These are phyloP conservation scores for Stachybotrys elegans DNA, from an alignment of 2,329 filamentous ascomycete genomes.

Conservation along the genomic window DNA sequence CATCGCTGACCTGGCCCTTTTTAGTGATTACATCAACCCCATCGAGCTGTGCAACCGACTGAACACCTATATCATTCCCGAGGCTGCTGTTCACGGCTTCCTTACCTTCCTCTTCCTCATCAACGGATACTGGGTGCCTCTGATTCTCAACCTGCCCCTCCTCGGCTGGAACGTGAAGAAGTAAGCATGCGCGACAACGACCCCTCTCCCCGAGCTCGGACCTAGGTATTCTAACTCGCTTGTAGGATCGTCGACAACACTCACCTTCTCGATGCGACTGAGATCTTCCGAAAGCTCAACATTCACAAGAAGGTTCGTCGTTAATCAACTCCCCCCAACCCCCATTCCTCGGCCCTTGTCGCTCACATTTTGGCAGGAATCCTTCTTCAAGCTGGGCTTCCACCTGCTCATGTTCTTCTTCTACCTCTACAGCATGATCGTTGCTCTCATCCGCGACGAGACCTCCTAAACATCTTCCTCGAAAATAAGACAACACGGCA, in stretches of 20 bases:
- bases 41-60: conserved; percentile 99
- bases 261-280: conserved; percentile 92
- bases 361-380: conserved; percentile 61
- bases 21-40: conserved; percentile 98
- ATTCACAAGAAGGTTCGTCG: conserved; percentile 87
- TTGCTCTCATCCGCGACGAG: conserved; percentile 94
- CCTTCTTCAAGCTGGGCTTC: conserved; percentile 98
- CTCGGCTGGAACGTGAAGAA: conserved; percentile 96
- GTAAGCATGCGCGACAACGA: conserved; percentile 49
- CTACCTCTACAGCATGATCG: conserved; percentile 99
- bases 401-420: conserved; percentile 99
- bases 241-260: conserved; percentile 91
- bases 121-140: conserved; percentile 96
- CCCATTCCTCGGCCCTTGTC: too few relatives aligned
- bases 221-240: conserved; percentile 14
- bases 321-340: too few relatives aligned
- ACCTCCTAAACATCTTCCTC: conserved; percentile 73
- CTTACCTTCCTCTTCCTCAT: conserved; percentile 93
- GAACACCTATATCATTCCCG: conserved; percentile 98
- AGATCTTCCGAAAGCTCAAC: conserved; percentile 99
- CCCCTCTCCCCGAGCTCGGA: not conserved
- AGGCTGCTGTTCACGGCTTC: conserved; percentile 95
- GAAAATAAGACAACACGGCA: too few relatives aligned
- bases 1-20: conserved; percentile 11
- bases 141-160: conserved; percentile 87